Conservation (phyloP, 2,329 filamentous ascomycete species). For the Didymella exigua region DNA sequence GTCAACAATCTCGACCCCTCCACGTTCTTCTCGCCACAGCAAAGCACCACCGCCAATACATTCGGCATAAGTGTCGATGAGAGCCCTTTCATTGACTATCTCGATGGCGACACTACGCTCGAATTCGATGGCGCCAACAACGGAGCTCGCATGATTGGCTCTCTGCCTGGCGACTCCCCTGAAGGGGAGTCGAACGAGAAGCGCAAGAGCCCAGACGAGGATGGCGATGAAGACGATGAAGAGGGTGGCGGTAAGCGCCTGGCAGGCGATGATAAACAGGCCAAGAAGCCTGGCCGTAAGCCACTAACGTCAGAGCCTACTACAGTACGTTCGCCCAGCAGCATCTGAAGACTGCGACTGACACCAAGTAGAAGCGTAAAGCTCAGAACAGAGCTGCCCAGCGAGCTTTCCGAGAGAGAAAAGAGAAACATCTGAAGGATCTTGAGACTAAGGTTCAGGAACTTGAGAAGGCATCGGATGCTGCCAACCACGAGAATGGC, state of each 20-base stretch:
- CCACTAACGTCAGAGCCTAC: conserved; percentile 94
- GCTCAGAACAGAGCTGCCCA: conserved; percentile 71
- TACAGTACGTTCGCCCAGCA: conserved; percentile 69
- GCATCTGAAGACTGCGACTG: conserved; percentile 22
- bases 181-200: conserved; percentile 62
- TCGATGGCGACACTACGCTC: conserved; percentile 75
- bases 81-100: conserved; percentile 83
- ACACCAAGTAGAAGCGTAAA: conserved; percentile 76
- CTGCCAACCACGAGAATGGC: conserved; percentile 83
- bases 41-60: conserved; percentile 48
- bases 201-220: conserved; percentile 73
- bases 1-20: conserved; percentile 42
- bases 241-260: conserved; percentile 76
- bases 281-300: conserved; percentile 96
- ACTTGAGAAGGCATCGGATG: conserved; percentile 80
- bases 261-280: conserved; percentile 81
- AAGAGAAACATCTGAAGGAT: conserved; percentile 69
- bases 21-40: conserved; percentile 48
- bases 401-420: conserved; percentile 65
- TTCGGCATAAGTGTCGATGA: conserved; percentile 62
- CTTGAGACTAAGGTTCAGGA: conserved; percentile 71
- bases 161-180: conserved; percentile 66
- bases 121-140: conserved; percentile 71
- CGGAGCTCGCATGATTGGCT: conserved; percentile 72
- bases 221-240: conserved; percentile 62